phyloP scores from a whole-genome alignment of 495 filamentous ascomycete genomes.

The Astrothelium subdiscretum region DNA sequence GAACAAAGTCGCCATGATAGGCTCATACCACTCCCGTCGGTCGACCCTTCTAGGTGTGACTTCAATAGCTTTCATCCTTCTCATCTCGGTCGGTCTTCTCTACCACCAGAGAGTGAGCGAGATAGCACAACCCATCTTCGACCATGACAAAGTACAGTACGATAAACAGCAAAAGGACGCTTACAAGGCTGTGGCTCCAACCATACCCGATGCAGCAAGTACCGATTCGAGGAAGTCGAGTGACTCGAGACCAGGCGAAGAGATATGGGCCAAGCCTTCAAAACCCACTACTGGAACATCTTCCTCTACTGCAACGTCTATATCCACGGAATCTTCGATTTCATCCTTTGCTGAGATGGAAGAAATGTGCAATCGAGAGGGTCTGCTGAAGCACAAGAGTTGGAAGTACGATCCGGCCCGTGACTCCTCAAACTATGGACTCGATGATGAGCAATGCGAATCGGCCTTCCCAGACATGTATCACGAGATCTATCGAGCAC shows the following conservation, averaged over 20 bases:
- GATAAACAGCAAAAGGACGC: not conserved
- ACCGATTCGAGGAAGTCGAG: not conserved
- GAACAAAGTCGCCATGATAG: not conserved
- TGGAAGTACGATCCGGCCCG: constrained; percentile 14
- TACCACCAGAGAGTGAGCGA: not conserved
- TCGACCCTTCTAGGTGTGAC: not conserved
- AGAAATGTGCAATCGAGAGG: not conserved
- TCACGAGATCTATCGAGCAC: constrained; percentile 15
- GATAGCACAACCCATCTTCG: not conserved
- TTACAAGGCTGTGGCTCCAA: not conserved
- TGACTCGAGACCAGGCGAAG: not conserved
- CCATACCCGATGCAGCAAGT: not conserved
- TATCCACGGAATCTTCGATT: not conserved
- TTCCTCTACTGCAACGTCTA: not conserved
- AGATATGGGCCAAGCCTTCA: not conserved
- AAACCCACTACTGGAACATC: not conserved
- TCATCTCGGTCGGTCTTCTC: not conserved
- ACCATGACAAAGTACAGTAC: not conserved
- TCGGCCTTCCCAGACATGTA: constrained; percentile 17
- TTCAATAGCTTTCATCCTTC: not conserved
- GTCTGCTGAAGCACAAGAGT: not conserved
- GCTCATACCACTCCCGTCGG: not conserved
- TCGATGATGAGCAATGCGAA: constrained; percentile 17
- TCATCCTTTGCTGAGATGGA: not conserved
- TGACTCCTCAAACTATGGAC: constrained; percentile 13